Conservation (phyloP, 441 rosid species). For the Syzygium syzygioides region DNA sequence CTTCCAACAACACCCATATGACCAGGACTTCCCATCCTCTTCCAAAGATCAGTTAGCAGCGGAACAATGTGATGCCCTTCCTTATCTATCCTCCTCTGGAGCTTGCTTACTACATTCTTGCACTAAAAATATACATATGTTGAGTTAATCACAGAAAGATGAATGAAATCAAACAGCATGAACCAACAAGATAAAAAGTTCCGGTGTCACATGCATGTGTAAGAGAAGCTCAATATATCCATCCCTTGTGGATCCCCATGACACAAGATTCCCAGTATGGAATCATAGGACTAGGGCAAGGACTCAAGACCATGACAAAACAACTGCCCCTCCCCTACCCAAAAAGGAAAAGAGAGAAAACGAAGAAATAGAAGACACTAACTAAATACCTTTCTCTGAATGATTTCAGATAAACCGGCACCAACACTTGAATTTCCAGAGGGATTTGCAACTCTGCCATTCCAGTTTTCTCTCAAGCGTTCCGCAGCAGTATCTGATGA, state of each 20-base stretch:
- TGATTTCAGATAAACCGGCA: conserved; percentile 65
- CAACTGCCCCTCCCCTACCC: not conserved
- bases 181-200: not conserved
- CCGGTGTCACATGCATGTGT: not conserved
- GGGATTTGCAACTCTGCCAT: conserved; percentile 43
- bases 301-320: not conserved
- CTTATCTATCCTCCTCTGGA: conserved; percentile 82
- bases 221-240: not conserved
- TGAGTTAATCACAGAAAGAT: not conserved
- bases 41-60: conserved; percentile 87
- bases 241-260: not conserved
- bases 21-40: conserved; percentile 64
- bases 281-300: not conserved
- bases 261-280: not conserved
- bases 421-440: conserved; percentile 49
- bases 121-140: conserved; percentile 48
- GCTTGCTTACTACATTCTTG: conserved; percentile 87
- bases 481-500: conserved; percentile 55
- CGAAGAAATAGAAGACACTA: not conserved
- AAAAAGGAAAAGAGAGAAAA: not conserved
- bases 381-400: conserved; percentile 77
- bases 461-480: conserved; percentile 62
- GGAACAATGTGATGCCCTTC: conserved; percentile 98
- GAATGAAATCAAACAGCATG: not conserved
- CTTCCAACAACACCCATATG: conserved; percentile 56